Conservation (phyloP, 2,329 filamentous ascomycete species). For the Diaporthe nobilis region DNA sequence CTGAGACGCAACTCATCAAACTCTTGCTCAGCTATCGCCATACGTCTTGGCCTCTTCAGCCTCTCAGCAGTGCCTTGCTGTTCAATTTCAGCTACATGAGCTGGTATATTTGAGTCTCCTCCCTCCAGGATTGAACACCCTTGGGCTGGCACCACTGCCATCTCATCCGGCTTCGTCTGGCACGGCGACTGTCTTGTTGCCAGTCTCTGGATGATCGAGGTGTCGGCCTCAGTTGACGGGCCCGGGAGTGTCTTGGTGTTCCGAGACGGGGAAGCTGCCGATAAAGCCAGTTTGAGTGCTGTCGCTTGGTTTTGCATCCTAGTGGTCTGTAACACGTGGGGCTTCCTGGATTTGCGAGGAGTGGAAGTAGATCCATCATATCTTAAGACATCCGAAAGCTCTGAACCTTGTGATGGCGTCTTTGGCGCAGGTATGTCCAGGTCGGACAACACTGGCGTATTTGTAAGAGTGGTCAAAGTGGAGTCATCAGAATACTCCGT, state of each 20-base stretch:
- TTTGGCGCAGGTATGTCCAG: not conserved
- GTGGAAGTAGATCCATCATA: not conserved
- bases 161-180: not conserved
- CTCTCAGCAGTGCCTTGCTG: not conserved
- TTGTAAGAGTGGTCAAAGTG: not conserved
- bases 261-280: not conserved
- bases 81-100: not conserved
- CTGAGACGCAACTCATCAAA: not conserved
- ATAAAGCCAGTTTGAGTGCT: not conserved
- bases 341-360: not conserved
- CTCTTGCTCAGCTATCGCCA: conserved; percentile 3
- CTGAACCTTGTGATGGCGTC: not conserved
- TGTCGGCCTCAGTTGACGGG: not conserved
- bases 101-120: not conserved
- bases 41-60: not conserved
- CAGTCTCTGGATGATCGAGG: not conserved
- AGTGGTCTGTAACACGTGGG: not conserved
- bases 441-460: not conserved
- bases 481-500: conserved; percentile 6
- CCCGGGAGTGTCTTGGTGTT: not conserved
- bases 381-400: not conserved
- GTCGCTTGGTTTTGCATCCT: not conserved
- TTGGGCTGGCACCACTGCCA: not conserved
- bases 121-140: not conserved
- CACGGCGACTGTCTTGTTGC: not conserved